phyloP scores from a whole-genome alignment of 2,329 filamentous ascomycete species.

The Sclerotinia glacialis region DNA sequence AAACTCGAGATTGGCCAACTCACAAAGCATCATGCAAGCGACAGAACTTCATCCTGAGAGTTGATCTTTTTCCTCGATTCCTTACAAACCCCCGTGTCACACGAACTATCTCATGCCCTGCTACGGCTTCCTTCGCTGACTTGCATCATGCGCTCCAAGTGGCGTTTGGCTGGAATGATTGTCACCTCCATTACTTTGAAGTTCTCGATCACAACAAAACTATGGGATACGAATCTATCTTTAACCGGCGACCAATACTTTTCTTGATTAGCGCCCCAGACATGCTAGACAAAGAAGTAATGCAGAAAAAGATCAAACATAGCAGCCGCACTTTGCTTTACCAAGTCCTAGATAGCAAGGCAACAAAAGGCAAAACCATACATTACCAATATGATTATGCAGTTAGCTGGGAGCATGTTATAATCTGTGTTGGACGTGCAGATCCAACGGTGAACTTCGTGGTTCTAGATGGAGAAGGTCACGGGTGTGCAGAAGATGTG shows the following conservation, averaged over 20 bases:
- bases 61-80: constrained; percentile 21
- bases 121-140: constrained; percentile 18
- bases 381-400: not conserved
- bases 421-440: not conserved
- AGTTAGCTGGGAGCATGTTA: not conserved
- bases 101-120: constrained; percentile 25
- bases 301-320: not conserved
- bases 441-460: not conserved
- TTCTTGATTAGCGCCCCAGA: not conserved
- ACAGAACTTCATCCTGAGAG: constrained; percentile 21
- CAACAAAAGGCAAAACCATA: not conserved
- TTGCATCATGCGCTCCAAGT: constrained; percentile 22
- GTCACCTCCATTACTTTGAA: constrained; percentile 18
- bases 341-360: not conserved
- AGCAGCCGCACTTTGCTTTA: not conserved
- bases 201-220: constrained; percentile 8
- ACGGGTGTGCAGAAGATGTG: not conserved
- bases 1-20: not conserved
- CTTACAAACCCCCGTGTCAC: constrained; percentile 23
- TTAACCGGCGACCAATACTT: not conserved
- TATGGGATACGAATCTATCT: not conserved
- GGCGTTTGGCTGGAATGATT: constrained; percentile 20
- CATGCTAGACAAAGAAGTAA: not conserved
- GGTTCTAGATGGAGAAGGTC: not conserved
- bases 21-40: not conserved